Evolutionary conservation across 257 asterid genomes (phyloP).

Genomic region (Solanum peruvianum): DNA sequence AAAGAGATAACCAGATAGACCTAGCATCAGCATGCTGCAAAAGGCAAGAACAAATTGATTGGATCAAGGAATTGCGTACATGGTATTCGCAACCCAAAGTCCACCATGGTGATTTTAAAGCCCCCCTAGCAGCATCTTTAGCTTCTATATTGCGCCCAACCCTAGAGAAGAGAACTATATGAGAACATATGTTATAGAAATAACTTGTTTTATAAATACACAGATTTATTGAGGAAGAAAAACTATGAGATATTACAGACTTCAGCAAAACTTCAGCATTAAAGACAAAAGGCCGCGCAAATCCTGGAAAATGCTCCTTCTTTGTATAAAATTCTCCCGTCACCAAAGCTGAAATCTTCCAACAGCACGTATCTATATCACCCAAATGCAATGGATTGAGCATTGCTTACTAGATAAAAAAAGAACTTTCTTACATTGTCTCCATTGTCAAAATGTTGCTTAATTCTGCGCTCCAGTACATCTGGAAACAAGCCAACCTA

Average conservation of each 20-base stretch:
- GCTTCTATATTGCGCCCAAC: conserved; percentile 77
- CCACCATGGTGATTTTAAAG: conserved; percentile 98
- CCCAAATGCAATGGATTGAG: conserved; percentile 13
- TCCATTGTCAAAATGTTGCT: conserved; percentile 75
- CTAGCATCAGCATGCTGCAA: neutral
- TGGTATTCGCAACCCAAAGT: conserved; percentile 83
- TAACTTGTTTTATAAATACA: neutral
- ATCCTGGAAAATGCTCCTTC: conserved; percentile 96
- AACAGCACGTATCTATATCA: conserved; percentile 34
- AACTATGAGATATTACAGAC: conserved; percentile 32
- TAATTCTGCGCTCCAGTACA: conserved; percentile 60
- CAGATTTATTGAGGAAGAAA: neutral
- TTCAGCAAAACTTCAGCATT: conserved; percentile 69
- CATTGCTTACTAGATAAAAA: conserved; percentile 14
- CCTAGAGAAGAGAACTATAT: conserved; percentile 18
- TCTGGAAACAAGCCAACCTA: conserved; percentile 96
- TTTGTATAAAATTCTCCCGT: conserved; percentile 89
- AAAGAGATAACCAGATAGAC: neutral
- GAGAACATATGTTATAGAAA: neutral
- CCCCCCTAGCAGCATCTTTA: conserved; percentile 90
- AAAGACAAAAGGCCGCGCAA: conserved; percentile 83
- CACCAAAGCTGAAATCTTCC: conserved; percentile 96
- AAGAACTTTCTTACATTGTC: conserved; percentile 52
- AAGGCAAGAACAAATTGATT: neutral
- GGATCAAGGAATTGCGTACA: conserved; percentile 15